Evolutionary conservation across 371 early-diverging fungal species (phyloP), one percentile per base, ranked within the genome.

Genomic region (Actinomortierella ambigua): DNA sequence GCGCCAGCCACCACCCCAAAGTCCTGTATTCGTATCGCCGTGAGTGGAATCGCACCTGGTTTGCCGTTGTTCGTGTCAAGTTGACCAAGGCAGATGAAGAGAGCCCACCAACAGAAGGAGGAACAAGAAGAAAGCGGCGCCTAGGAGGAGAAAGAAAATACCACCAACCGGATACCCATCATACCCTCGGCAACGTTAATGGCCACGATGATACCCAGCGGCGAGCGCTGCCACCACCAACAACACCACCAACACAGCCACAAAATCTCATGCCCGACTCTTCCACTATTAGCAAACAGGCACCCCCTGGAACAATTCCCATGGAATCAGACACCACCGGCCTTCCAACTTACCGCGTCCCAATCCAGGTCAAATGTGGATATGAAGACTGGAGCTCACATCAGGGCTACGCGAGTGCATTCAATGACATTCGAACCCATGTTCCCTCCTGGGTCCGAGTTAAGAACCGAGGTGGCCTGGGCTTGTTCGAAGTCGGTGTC

Each of bases 31-130:
- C 55, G 5, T 61, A 34, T 20, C 15, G 50, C 42, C 60, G 60
- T 2, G 67, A 73, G 28, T 67, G 67, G 75, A 67, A 73, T 28
- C 62, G 60, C 1, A 23, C 67, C n/a, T 66, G 66, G 73, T 18
- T 24, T 2, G 63, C 60, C 41, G 20, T 29, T 17, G 50, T 73
- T 7, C 73, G 73, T 0, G 67, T 66, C 18, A 55, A 47, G 26
- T 50, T 13, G 23, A 40, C 13, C 26, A 51, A 27, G 51, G 22
- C 8, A 26, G 49, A 43, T 17, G 8, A 8, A 5, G 7, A 1
- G 26, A 23, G n/a, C 24, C 51, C 50, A 27, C 18, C 3, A 28
- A 40, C 18, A n/a, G 15, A 2, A 20, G 41, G n/a, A 1, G 50
- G n/a, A 7, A 17, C 29, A 24, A 23, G 18, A 29, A 9, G 14